Conservation (phyloP, 805 yeast species). For the Osmozyma mogii region DNA sequence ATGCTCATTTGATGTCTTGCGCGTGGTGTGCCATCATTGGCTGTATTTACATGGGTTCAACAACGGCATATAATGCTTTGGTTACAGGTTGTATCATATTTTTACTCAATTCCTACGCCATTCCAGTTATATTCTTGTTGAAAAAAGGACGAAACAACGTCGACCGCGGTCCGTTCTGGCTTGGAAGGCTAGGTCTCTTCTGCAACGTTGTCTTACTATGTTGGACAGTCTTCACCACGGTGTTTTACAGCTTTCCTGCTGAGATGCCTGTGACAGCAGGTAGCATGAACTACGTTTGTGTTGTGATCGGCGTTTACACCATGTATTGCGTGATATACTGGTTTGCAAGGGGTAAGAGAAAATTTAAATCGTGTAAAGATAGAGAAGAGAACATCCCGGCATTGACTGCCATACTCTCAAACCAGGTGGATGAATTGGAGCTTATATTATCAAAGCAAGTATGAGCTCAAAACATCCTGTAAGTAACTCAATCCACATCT, state of each 20-base stretch:
- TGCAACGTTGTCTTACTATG: conserved; percentile 42
- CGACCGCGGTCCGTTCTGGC: conserved; percentile 61
- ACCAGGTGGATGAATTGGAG: conserved; percentile 17
- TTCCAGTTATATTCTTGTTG: conserved; percentile 45
- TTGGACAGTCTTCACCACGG: conserved; percentile 54
- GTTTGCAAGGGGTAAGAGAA: conserved; percentile 31
- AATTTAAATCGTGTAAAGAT: too few relatives aligned
- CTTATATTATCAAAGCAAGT: too few relatives aligned
- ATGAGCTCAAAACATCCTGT: too few relatives aligned
- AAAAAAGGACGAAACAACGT: conserved; percentile 44
- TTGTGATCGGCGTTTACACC: conserved; percentile 38
- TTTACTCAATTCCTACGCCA: conserved; percentile 47
- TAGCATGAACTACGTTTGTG: conserved; percentile 62
- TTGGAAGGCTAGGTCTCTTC: conserved; percentile 45
- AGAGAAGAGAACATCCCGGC: conserved; percentile 14
- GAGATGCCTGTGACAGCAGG: conserved; percentile 52
- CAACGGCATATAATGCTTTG: conserved; percentile 61
- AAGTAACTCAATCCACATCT: too few relatives aligned
- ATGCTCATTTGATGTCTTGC: conserved; percentile 51
- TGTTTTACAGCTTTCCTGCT: conserved; percentile 60
- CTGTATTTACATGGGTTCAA: conserved; percentile 56
- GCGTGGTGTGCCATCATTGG: conserved; percentile 47
- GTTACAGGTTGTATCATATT: conserved; percentile 55
- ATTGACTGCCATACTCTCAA: conserved; percentile 17
- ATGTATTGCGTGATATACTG: conserved; percentile 44